Evolutionary conservation across 2,329 filamentous ascomycete species (phyloP), one percentile per base, ranked within the genome.

Genomic region (Knoxdaviesia capensis): DNA sequence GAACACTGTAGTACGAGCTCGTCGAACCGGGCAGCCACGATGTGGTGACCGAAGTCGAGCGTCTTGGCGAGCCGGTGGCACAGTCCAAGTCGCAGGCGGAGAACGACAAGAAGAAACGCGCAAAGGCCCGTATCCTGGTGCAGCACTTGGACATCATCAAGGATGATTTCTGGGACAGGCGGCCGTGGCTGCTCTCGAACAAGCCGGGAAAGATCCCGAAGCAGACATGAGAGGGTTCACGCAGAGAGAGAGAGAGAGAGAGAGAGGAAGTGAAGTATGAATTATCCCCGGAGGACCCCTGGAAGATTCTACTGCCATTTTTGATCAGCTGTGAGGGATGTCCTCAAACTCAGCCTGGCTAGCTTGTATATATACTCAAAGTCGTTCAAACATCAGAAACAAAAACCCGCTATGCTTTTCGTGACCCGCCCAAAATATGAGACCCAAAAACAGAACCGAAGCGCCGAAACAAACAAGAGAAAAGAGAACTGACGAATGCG

Each of bases 91-190:
- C 79, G n/a, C 84, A 92, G 53, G 62, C 68, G 20, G 84, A 94
- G 44, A 93, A 81, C 51, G 77, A 92, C 48, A 78, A 69, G 54
- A 96, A 94, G 63, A 69, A 75, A 47, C 71, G 80, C 42, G 69
- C 72, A 45, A 94, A 94, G 58, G 87, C 86, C 1, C 70, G 70
- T 41, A 77, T 98, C 38, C 72, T 83, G 34, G 68, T 92, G 34
- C 78, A 87, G 54, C 86, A 96, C 63, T 61, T 90, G 45, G 90
- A 98, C 60, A 82, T 98, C 52, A 96, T 98, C 59, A 86, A 81
- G 52, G 84, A 96, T 58, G 81, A 84, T 4, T 98, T 98, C 55
- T 98, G 90, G 90, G 70, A 84, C 48, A 70, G 69, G 51, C 69
- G 87, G 54, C 86, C 87, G 2, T 96, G 87, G 84, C 66, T 90